A percentile compares a stretch with the other conserved stretches of the same genome.
These are phyloP conservation scores for Smallanthus sonchifolius DNA, from an alignment of 129 eudicot genomes.

Conservation along the genomic window DNA sequence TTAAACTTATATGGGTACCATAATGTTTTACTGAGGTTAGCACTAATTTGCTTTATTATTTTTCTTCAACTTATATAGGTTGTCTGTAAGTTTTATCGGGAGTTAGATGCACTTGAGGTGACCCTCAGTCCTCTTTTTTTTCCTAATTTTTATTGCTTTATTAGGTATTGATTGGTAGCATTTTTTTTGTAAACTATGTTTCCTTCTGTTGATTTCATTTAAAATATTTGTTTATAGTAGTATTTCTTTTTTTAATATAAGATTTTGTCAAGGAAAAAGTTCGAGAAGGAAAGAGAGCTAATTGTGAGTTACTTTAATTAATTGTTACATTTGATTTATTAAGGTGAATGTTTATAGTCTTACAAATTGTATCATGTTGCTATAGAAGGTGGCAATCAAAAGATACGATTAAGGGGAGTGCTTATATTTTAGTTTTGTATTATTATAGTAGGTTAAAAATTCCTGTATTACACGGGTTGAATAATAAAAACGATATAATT, in stretches of 20 bases:
- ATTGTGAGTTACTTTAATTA: constrained; percentile 61
- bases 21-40: not conserved
- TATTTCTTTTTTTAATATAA: constrained; percentile 18
- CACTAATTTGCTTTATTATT: not conserved
- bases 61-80: constrained; percentile 40
- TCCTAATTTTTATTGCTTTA: not conserved
- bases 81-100: constrained; percentile 80
- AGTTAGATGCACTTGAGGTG: constrained; percentile 84
- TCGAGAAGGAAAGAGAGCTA: constrained; percentile 70
- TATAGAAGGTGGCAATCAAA: too few relatives aligned
- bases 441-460: too few relatives aligned
- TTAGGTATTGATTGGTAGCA: not conserved
- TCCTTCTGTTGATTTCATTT: not conserved
- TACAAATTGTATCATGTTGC: too few relatives aligned
- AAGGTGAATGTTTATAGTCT: not conserved
- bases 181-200: not conserved
- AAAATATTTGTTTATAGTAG: not conserved
- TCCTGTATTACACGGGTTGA: too few relatives aligned
- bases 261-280: constrained; percentile 72
- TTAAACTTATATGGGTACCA: constrained; percentile 43
- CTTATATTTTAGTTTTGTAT: too few relatives aligned
- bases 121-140: not conserved
- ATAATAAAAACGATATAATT: too few relatives aligned
- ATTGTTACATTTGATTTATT: not conserved
- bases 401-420: too few relatives aligned